phyloP scores from a whole-genome alignment of 2,329 filamentous ascomycete species.

The Amylocarpus encephaloides region DNA sequence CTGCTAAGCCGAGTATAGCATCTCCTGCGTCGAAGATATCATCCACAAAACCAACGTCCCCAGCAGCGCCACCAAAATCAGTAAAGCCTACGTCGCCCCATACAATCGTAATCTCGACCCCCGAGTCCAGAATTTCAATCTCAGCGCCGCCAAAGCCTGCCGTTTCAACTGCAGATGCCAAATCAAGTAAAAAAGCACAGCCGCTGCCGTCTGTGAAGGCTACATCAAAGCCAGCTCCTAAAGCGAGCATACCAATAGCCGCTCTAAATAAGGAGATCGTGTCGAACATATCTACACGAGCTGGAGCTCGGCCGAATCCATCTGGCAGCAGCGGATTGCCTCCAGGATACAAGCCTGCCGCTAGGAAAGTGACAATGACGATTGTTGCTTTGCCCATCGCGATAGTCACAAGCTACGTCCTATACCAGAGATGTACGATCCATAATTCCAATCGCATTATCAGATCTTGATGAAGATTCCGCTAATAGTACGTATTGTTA shows the following conservation, averaged over 20 bases:
- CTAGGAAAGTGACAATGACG: conserved; percentile 27
- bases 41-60: neutral
- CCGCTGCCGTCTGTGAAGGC: conserved; percentile 1
- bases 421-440: conserved; percentile 30
- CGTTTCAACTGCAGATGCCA: neutral
- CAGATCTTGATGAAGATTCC: neutral
- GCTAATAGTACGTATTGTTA: neutral
- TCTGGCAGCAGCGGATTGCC: conserved; percentile 20
- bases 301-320: conserved; percentile 23
- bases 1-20: neutral
- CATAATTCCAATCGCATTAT: neutral
- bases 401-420: conserved; percentile 30
- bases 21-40: neutral
- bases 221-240: conserved; percentile 2
- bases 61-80: neutral
- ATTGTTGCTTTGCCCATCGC: conserved; percentile 30
- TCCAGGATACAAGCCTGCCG: conserved; percentile 24
- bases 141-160: conserved; percentile 3
- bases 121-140: neutral
- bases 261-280: conserved; percentile 28
- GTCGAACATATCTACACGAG: conserved; percentile 22
- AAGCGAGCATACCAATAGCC: conserved; percentile 21
- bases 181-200: neutral
- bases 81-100: neutral
- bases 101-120: no score